These are phyloP conservation scores for Penicillium samsonianum DNA, from an alignment of 495 filamentous ascomycete genomes.

Conservation along the genomic window DNA sequence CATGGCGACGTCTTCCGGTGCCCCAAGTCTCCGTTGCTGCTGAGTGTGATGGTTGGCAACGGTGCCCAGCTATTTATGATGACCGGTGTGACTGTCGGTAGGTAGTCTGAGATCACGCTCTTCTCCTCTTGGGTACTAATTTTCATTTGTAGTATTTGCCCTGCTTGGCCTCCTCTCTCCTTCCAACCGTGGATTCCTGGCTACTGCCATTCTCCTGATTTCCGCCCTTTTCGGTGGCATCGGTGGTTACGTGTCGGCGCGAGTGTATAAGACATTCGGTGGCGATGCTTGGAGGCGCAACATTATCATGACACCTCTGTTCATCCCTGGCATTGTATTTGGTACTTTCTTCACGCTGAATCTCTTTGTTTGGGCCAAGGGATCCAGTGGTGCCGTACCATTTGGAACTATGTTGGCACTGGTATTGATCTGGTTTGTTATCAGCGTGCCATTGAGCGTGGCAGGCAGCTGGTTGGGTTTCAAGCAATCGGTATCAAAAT, in stretches of 20 bases:
- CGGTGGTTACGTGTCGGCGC: conserved; percentile 86
- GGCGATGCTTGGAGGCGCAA: conserved; percentile 94
- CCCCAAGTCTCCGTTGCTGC: conserved; percentile 75
- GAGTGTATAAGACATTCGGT: conserved; percentile 87
- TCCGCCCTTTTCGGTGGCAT: conserved; percentile 93
- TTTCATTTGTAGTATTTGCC: conserved; percentile 63
- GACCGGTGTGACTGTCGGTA: conserved; percentile 85
- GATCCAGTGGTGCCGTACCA: conserved; percentile 89
- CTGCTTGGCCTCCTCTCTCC: conserved; percentile 93
- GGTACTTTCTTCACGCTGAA: conserved; percentile 89
- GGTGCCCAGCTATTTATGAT: conserved; percentile 97
- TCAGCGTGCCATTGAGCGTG: conserved; percentile 87
- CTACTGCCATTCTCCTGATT: conserved; percentile 85
- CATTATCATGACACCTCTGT: conserved; percentile 80
- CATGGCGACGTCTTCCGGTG: conserved; percentile 97
- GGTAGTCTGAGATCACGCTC: conserved; percentile 7
- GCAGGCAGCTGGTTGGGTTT: conserved; percentile 94
- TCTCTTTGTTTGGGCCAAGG: conserved; percentile 90
- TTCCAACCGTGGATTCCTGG: conserved; percentile 89
- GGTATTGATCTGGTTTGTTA: conserved; percentile 92
- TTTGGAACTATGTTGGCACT: conserved; percentile 96
- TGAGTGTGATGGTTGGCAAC: conserved; percentile 88
- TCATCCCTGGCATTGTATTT: conserved; percentile 88
- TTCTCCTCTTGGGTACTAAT: conserved; percentile 6
- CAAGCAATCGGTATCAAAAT: conserved; percentile 52